These are phyloP conservation scores for Trypanosoma lewisi DNA, from an alignment of 208 protist genomes.

Conservation along the genomic window DNA sequence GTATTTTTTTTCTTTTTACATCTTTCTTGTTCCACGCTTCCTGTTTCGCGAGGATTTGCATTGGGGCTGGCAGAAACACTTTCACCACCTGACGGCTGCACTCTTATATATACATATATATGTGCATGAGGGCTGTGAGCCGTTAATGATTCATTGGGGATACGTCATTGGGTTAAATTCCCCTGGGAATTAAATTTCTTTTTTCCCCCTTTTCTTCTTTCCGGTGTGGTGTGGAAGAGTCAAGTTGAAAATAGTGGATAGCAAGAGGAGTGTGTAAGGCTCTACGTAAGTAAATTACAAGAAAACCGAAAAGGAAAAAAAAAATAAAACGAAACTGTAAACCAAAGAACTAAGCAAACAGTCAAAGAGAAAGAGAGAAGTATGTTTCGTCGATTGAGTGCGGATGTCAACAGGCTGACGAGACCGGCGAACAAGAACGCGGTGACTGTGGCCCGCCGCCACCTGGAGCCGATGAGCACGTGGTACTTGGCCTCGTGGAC, in stretches of 20 bases:
- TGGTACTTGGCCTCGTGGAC: slow-evolving; percentile 88
- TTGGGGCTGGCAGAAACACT: background rate
- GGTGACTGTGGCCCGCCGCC: slow-evolving; percentile 51
- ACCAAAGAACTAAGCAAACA: background rate
- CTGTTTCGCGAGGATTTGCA: background rate
- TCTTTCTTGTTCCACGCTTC: background rate
- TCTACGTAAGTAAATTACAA: background rate
- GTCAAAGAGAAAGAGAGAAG: background rate
- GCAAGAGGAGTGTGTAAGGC: background rate
- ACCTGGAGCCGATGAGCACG: slow-evolving; percentile 85
- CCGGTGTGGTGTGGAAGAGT: slow-evolving; percentile 23
- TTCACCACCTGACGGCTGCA: no score
- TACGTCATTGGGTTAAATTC: background rate
- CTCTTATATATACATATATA: no score
- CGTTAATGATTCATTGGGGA: background rate
- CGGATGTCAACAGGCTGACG: slow-evolving; percentile 36
- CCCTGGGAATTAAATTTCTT: background rate
- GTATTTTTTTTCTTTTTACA: background rate
- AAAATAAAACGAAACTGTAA: background rate
- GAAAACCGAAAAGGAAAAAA: background rate
- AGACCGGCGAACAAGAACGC: slow-evolving; percentile 30
- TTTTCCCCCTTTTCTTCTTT: slow-evolving; percentile 4
- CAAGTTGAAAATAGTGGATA: slow-evolving; percentile 2
- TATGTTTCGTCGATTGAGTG: slow-evolving; percentile 26
- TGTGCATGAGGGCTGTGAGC: background rate